Conservation (phyloP, 2,329 filamentous ascomycete genomes). For the Sphaerulina populicola region DNA sequence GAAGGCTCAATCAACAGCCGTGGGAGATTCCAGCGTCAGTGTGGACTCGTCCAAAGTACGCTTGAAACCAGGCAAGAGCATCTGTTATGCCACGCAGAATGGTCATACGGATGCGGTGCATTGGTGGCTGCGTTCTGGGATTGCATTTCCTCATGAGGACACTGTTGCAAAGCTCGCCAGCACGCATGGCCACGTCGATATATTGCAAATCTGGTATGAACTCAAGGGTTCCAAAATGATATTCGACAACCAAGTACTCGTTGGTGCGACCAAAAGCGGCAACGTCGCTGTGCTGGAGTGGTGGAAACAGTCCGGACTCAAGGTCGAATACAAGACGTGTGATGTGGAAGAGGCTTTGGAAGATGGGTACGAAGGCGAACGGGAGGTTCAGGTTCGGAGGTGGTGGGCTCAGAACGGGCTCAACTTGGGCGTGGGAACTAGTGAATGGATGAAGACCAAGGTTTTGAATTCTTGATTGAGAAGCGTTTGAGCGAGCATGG, state of each 20-base stretch:
- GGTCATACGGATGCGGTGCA: conserved; percentile 68
- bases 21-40: conserved; percentile 24
- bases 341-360: conserved; percentile 93
- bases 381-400: conserved; percentile 62
- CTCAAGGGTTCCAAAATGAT: conserved; percentile 68
- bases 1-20: conserved; percentile 50
- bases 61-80: conserved; percentile 74
- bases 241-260: conserved; percentile 74
- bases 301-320: conserved; percentile 72
- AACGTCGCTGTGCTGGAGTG: conserved; percentile 80
- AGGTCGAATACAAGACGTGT: conserved; percentile 87
- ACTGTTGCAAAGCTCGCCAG: conserved; percentile 76
- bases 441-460: conserved; percentile 82
- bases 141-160: conserved; percentile 71
- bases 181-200: conserved; percentile 72
- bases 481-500: conserved; percentile 16
- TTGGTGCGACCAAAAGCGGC: conserved; percentile 79
- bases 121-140: conserved; percentile 80
- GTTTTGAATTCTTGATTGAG: conserved; percentile 42
- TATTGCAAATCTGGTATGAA: conserved; percentile 74
- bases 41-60: conserved; percentile 37
- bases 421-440: conserved; percentile 71
- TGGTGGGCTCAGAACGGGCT: conserved; percentile 88
- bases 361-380: conserved; percentile 62
- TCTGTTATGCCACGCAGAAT: conserved; percentile 74